Evolutionary conservation across 116 monocot genomes (phyloP), one percentile per base, ranked within the genome.

Genomic region (Cymodocea nodosa): DNA sequence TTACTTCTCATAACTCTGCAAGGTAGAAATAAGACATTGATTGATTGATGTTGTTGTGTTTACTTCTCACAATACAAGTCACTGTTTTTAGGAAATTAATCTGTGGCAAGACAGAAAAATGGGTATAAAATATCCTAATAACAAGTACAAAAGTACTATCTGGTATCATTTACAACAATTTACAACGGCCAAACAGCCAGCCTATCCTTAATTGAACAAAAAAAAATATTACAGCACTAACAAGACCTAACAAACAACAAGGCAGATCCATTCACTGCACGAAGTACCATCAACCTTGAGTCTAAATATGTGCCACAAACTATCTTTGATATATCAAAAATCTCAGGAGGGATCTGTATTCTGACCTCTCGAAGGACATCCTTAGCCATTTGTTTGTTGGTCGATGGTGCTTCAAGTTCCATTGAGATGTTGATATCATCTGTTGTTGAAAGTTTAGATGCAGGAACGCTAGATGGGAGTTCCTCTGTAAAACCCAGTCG

Each of bases 231-330:
- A 64, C 23, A 49, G 19, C 19, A 44, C 48, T 52, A 64, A 58
- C 67, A 70, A 22, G 87, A 87, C 68, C 90, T 83, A 0, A 82
- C 79, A 70, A 95, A 90, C 3, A 95, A 71, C 73, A 90, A 56
- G 25, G 87, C 95, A 1, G 90, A 90, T 1, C 95, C 90, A 62
- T 83, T 80, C 15, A 84, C 85, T 17, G 85, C 87, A 14, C 87
- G 84, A 23, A 95, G 80, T 69, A 95, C 75, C 79, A 95, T 59
- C 67, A 95, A 39, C 66, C 95, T 77, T 7, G 95, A 70, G 62
- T 95, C 95, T 15, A 95, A 15, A 23, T 95, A 95, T 15, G 84
- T 87, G 35, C 95, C 95, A 65, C 95, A 95, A 17, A 89, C 78
- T 62, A 95, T 59, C 51, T 80, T 87, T 19, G 85, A 76, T 35